Evolutionary conservation across 148 eudicot genomes (phyloP), one percentile per base, ranked within the genome.

Genomic region (Tetragonia tetragonoides): DNA sequence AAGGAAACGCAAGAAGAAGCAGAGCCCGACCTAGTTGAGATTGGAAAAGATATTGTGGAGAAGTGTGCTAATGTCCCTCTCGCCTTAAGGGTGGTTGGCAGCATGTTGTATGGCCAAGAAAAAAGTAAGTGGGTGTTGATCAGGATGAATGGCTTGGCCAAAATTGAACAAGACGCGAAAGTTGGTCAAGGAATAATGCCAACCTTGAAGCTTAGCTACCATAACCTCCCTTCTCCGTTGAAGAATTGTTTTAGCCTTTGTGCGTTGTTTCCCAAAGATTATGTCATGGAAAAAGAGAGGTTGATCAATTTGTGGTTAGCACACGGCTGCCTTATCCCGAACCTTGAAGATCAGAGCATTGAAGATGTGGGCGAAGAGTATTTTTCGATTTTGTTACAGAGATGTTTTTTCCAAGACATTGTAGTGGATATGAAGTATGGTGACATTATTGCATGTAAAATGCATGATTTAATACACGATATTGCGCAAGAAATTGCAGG

Each of bases 221-320:
- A 15, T 2, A 5, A 66, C 15, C 69, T 66, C 8, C 38, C 8
- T 66, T 44, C 21, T 5, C 1, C 9, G 16, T 38, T 66, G 2
- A 66, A 66, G 46, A 66, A 46, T 66, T 66, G 69, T 39, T 66
- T 66, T n/a, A 39, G 21, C 46, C 17, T 37, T 66, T 66, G 69
- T 38, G 69, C 69, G 0, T 21, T 66, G 3, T 66, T 39, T 4
- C 46, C 67, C 3, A 63, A 63, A 38, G 40, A 24, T 34, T 63
- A 7, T 20, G 4, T 0, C 39, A 63, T 63, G 34, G 1, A 8
- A 16, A 63, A 63, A 16, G 39, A 63, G 3, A 38, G 1, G 1
- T 5, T 63, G 4, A 38, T 66, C 18, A 37, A 5, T 44, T 7
- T 66, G 2, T 66, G 69, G 69, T 3, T 38, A 44, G 46, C 46